Evolutionary conservation across 495 filamentous ascomycete species (phyloP).

Genomic region (Hypoxylon intermedium): DNA sequence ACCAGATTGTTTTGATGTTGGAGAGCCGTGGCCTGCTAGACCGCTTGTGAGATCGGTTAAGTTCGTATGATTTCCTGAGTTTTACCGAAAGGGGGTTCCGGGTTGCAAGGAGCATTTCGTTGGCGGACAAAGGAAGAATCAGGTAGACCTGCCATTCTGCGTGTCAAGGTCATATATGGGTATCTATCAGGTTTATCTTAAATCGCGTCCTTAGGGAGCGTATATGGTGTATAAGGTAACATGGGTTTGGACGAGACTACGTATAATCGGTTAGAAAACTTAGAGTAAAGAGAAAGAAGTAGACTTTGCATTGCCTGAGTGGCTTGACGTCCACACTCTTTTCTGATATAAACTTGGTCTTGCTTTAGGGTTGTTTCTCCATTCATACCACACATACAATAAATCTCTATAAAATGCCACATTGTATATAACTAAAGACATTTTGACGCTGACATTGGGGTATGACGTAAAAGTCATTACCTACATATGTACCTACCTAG

Average conservation of each 20-base stretch:
- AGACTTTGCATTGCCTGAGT: not conserved
- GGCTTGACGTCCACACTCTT: no score
- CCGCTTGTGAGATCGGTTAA: constrained; percentile 45
- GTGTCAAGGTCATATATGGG: not conserved
- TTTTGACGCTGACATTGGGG: no score
- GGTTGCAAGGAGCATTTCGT: constrained; percentile 7
- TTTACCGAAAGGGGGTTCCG: not conserved
- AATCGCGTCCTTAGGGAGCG: not conserved
- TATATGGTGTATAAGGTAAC: not conserved
- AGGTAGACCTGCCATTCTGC: constrained; percentile 3
- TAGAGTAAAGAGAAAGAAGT: constrained; percentile 1
- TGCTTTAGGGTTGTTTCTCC: no score
- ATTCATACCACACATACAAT: no score
- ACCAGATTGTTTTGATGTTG: constrained; percentile 93
- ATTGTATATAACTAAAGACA: no score
- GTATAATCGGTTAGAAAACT: constrained; percentile 4
- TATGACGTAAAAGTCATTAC: no score
- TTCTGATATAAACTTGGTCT: no score
- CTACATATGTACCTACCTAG: no score
- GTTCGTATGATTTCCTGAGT: not conserved
- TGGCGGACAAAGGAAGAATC: not conserved
- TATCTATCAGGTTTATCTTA: not conserved
- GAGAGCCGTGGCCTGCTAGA: constrained; percentile 89
- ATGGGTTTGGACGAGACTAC: no score
- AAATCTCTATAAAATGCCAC: no score